phyloP scores from a whole-genome alignment of 768 basidiomycete genomes.

The Leccinum truebloodii region DNA sequence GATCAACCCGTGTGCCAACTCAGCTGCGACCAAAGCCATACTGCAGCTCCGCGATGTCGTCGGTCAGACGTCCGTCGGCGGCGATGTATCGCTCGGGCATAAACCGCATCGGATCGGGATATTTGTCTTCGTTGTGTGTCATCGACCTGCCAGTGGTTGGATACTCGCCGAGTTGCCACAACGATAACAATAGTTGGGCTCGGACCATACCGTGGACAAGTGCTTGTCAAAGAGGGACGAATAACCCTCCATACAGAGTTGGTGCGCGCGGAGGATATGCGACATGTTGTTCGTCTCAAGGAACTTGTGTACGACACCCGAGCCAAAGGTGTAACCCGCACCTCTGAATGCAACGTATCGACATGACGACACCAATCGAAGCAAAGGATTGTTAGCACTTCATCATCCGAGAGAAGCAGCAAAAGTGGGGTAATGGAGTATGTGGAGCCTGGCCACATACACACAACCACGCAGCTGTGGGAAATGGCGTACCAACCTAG shows the following conservation, averaged over 20 bases:
- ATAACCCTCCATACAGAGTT: constrained; percentile 99
- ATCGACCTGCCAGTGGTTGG: constrained; percentile 28
- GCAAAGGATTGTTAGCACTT: constrained; percentile 7
- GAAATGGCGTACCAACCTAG: constrained; percentile 59
- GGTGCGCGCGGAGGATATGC: constrained; percentile 96
- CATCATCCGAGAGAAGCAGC: constrained; percentile 11
- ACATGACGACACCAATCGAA: constrained; percentile 9
- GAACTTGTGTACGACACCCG: constrained; percentile 97
- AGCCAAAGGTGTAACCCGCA: constrained; percentile 98
- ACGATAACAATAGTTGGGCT: constrained; percentile 96
- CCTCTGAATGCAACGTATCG: constrained; percentile 54
- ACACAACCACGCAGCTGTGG: constrained; percentile 9
- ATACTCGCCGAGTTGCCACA: constrained; percentile 98
- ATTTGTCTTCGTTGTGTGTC: constrained; percentile 26
- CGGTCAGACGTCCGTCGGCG: constrained; percentile 17
- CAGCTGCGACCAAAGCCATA: constrained; percentile 29
- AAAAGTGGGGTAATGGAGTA: constrained; percentile 11
- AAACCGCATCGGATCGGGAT: constrained; percentile 23
- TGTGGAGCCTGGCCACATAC: constrained; percentile 11
- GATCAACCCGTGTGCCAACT: neutral
- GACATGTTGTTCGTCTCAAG: constrained; percentile 95
- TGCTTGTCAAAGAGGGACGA: constrained; percentile 96
- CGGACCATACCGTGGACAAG: constrained; percentile 61
- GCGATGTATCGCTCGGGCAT: constrained; percentile 24
- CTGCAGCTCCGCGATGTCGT: constrained; percentile 20